Evolutionary conservation across 139 green algal genomes (phyloP).

Genomic region (Closterium sp.): DNA sequence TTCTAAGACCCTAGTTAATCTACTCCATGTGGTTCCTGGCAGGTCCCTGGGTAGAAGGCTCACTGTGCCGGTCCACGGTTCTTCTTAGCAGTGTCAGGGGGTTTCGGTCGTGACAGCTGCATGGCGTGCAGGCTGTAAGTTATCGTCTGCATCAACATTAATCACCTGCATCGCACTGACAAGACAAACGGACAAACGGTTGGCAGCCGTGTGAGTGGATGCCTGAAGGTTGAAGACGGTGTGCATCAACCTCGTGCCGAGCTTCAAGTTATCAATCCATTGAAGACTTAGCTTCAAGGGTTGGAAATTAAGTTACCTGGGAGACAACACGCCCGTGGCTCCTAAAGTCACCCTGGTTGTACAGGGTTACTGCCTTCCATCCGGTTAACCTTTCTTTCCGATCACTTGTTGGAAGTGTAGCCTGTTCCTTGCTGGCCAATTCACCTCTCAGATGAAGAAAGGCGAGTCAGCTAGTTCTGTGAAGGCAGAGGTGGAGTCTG

Average conservation of each 20-base stretch:
- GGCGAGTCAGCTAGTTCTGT: background rate
- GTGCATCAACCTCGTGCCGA: background rate
- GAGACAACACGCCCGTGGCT: background rate
- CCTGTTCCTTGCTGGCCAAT: background rate
- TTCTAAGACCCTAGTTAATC: background rate
- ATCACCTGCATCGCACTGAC: background rate
- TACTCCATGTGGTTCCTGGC: background rate
- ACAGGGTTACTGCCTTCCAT: too few species aligned
- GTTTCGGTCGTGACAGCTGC: background rate
- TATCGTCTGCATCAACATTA: background rate
- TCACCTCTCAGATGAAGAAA: background rate
- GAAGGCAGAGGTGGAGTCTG: background rate
- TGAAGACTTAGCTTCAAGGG: background rate
- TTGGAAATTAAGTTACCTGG: background rate
- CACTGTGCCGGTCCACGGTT: background rate
- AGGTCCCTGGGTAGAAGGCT: background rate
- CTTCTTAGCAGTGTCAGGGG: background rate
- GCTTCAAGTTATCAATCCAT: background rate
- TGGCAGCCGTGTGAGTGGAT: too few species aligned
- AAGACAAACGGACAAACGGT: too few species aligned
- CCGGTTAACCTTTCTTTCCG: too few species aligned
- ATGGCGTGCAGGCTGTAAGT: background rate
- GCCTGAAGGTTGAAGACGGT: too few species aligned
- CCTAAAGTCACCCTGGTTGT: background rate
- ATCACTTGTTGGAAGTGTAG: background rate